Evolutionary conservation across 441 rosid genomes (phyloP), one percentile per base, ranked within the genome.

Genomic region (Euphorbia celastroides): DNA sequence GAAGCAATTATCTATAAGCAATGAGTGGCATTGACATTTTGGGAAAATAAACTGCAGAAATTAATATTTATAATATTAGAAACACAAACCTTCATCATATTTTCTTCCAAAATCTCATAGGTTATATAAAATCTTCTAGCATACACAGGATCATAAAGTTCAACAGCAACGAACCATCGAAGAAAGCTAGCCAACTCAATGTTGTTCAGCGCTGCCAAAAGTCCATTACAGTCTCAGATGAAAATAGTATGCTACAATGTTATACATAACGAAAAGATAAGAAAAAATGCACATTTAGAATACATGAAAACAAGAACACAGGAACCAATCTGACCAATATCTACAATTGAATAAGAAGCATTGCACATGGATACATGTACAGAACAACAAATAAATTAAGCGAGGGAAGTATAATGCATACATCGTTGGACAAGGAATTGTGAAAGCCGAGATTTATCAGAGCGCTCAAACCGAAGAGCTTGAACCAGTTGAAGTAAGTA

Each of bases 401-500:
- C n/a, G 16, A 60, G 27, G 46, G 22, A 10, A 62, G 46, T 17
- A 48, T 68, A 72, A 58, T 22, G 76, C 93, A 70, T 87, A 95
- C 99, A 87, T 22, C 97, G 92, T 70, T 90, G 92, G 65, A 95
- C 90, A 64, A 95, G 96, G 74, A 92, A 95, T 27, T 90, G 99
- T 64, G 87, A 84, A 81, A 95, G 99, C 48, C 93, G 77, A 75
- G 99, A 90, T 84, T 88, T 88, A 78, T 95, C 98, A 44, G 95
- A 83, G 77, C 96, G 90, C 74, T 95, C 99, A 87, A 92, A 92
- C 68, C 93, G 88, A 72, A 95, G 96, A 75, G 99, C 99, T 83
- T 95, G 98, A 80, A 95, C 99, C 73, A 95, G 73, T 76, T 95
- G 98, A 78, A 95, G 96, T 76, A 92, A 82, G 84, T 95, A 94